Evolutionary conservation across 345 rosid species (phyloP).

Genomic region (Sonneratia caseolaris): DNA sequence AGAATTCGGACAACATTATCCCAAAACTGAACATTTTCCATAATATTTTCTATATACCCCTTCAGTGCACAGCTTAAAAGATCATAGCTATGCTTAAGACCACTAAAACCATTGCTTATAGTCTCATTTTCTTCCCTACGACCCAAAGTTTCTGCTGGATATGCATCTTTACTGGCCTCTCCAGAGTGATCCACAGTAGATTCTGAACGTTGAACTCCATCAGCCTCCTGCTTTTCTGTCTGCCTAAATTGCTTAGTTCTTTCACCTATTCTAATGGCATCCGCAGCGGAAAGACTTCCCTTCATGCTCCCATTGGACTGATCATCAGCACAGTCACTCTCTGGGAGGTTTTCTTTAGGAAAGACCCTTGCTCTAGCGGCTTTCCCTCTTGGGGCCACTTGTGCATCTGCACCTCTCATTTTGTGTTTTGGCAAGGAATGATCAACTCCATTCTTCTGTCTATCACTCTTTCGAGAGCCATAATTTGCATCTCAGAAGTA

Average conservation of each 20-base stretch:
- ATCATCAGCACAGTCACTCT: constrained; percentile 28
- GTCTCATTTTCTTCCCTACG: constrained; percentile 28
- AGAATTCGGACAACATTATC: constrained; percentile 40
- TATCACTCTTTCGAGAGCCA: constrained; percentile 79
- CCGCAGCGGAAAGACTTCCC: constrained; percentile 16
- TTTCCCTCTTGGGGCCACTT: constrained; percentile 25
- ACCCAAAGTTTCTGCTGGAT: constrained; percentile 21
- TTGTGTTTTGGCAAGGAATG: constrained; percentile 36
- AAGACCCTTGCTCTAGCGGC: constrained; percentile 29
- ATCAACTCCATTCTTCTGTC: constrained; percentile 64
- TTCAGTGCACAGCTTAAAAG: constrained; percentile 29
- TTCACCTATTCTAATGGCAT: constrained; percentile 21
- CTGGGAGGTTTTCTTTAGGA: constrained; percentile 33
- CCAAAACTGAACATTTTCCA: constrained; percentile 33
- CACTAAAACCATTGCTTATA: constrained; percentile 18
- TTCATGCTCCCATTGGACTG: constrained; percentile 11
- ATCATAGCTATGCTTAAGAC: constrained; percentile 24
- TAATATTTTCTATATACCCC: constrained; percentile 33
- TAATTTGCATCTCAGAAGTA: constrained; percentile 13
- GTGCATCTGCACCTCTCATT: constrained; percentile 39
- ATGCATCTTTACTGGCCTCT: constrained; percentile 24
- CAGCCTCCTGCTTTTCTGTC: constrained; percentile 32
- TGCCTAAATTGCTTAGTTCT: constrained; percentile 18
- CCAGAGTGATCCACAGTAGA: constrained; percentile 18
- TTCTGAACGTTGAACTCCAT: constrained; percentile 16